Conservation (phyloP, 768 basidiomycete genomes). For the Hypholoma sublateritium region DNA sequence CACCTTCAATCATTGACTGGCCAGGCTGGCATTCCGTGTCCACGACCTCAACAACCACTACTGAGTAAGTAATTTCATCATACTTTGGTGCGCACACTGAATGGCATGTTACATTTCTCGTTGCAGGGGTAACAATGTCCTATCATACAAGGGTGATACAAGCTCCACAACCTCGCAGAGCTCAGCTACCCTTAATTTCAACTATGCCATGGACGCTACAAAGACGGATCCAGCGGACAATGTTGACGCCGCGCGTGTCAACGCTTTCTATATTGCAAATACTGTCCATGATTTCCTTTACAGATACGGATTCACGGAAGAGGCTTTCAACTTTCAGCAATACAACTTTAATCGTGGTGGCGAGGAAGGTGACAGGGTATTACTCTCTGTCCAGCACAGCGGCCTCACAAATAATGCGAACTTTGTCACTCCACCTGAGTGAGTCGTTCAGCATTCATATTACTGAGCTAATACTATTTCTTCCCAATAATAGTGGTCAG, state of each 20-base stretch:
- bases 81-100: too few species aligned
- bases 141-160: conserved; percentile 30
- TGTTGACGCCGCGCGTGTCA: conserved; percentile 51
- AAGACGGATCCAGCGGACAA: conserved; percentile 39
- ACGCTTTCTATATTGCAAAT: conserved; percentile 61
- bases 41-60: too few species aligned
- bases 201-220: conserved; percentile 31
- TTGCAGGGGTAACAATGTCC: conserved; percentile 28
- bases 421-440: conserved; percentile 26
- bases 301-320: conserved; percentile 54
- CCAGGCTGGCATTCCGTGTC: too few species aligned
- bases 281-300: conserved; percentile 48
- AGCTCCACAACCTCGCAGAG: conserved; percentile 32
- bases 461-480: not conserved
- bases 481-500: conserved; percentile 11
- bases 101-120: not conserved
- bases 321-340: conserved; percentile 45
- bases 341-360: conserved; percentile 58
- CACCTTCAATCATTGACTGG: too few species aligned
- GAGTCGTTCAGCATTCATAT: conserved; percentile 4
- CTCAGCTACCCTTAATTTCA: conserved; percentile 35
- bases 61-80: too few species aligned
- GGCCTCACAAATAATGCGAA: conserved; percentile 44
- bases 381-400: conserved; percentile 52
- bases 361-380: conserved; percentile 47